Percentiles rank a stretch among this genome's conserved stretches.
Evolutionary conservation across 768 basidiomycete genomes (phyloP).

Genomic region (Pleurotus tuber-regium): DNA sequence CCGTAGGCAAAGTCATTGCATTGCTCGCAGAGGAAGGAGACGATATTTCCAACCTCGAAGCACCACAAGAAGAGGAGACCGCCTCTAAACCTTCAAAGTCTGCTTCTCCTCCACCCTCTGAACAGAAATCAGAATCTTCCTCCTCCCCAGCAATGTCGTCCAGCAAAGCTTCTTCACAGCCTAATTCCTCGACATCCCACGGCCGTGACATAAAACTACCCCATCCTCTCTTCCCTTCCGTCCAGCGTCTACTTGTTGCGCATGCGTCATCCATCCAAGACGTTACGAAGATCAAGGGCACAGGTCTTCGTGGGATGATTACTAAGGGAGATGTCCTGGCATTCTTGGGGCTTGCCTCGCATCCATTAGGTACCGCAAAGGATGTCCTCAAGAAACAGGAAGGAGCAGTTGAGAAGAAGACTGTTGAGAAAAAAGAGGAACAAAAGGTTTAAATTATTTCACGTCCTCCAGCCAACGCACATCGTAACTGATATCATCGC

Average conservation of each 20-base stretch:
- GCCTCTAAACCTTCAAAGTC: slow-evolving; percentile 23
- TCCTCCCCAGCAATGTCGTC: slow-evolving; percentile 21
- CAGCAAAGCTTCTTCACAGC: no score
- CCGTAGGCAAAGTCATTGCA: slow-evolving; percentile 88
- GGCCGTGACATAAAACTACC: slow-evolving; percentile 46
- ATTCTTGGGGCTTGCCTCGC: slow-evolving; percentile 79
- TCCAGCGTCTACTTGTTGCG: slow-evolving; percentile 74
- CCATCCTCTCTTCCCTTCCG: slow-evolving; percentile 86
- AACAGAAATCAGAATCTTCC: slow-evolving; percentile 16
- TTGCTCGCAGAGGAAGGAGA: slow-evolving; percentile 95
- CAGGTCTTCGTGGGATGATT: slow-evolving; percentile 89
- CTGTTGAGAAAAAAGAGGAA: slow-evolving; percentile 31
- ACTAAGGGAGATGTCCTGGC: slow-evolving; percentile 95
- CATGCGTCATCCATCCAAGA: slow-evolving; percentile 56
- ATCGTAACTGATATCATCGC: neutral
- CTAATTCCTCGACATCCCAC: no score
- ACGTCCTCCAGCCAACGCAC: neutral
- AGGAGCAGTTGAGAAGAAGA: slow-evolving; percentile 18
- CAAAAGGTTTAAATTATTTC: slow-evolving; percentile 13
- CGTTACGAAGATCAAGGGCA: slow-evolving; percentile 67
- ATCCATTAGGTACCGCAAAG: slow-evolving; percentile 75
- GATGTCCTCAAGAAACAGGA: slow-evolving; percentile 33
- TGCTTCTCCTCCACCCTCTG: slow-evolving; percentile 20
- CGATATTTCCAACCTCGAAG: slow-evolving; percentile 82
- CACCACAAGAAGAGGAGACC: slow-evolving; percentile 43